Base-by-base conservation (phyloP, 352 stramenopile species). In the Pythium coloratum region DNA sequence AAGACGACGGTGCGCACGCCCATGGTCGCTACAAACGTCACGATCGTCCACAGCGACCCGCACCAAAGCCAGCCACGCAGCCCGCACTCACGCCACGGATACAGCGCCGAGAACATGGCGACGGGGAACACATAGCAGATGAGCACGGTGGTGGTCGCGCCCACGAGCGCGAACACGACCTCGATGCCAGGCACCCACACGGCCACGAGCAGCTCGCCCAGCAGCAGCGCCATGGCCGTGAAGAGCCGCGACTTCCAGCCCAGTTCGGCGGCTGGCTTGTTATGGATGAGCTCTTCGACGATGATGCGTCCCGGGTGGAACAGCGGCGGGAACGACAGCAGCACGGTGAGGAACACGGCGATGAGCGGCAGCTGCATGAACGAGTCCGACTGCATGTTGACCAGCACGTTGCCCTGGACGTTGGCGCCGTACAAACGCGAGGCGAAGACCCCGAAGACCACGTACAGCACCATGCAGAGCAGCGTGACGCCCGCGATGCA, bases 251-350 rank as follows among this genome's bases (percentile, higher is more conserved):
- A 59, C 16, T 30, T 16, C 51, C 30, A 38, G 8, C 40, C n/a
- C 26, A 59, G 30, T 9, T 59, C 42, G 6, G 16, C 54, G 0
- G 63, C 63, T 12, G 55, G 46, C 9, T 56, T 49, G 8, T 34
- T 30, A 32, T 24, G 26, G 33, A 57, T 5, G 34, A 71, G 64
- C 59, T 74, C 68, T 53, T 74, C 24, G 30, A 70, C 36, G 26
- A 70, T 54, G 20, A 59, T n/a, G 1, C 68, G 68, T 10, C 63
- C 47, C 18, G 72, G 69, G 55, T 75, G 66, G 64, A 76, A 78
- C n/a, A 76, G 59, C 26, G 74, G 64, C 24, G 72, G 72, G 58
- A 76, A 78, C 13, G 72, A 67, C 18, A 78, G 50, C n/a, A 78
- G 36, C 24, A 78, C 71, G n/a, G 70, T 62, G 14, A 70, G 33